Base-by-base conservation (phyloP, 805 yeast species). In the Blastobotrys americana region DNA sequence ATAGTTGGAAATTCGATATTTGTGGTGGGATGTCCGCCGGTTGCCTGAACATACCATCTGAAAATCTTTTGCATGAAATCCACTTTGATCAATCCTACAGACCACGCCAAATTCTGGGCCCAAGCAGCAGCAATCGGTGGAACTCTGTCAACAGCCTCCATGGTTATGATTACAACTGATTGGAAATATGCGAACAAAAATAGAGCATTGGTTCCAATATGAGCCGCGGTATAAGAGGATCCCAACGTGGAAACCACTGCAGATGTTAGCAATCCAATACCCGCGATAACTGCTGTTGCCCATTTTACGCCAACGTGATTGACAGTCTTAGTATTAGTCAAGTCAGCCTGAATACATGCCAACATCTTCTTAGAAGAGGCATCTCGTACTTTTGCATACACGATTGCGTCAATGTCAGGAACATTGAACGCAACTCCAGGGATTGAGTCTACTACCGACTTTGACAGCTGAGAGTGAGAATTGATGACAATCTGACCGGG, bases 111-210 rank as follows among this genome's bases (percentile, higher is more conserved):
- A 59, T 89, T 88, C 63, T 85, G 94, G 4, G 88, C 71, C 97
- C 97, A 89, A 6, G 95, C 80, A 9, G 84, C 74, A 5, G 95
- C 96, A 57, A 89, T 86, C 15, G 96, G 96, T 5, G 97, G 97
- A 3, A 85, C 81, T 46, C 82, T 71, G 56, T 82, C 86, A 39
- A 87, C 96, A 50, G 83, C 82, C 61, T 81, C 76, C 96, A 89
- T 85, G 22, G 82, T 71, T 37, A 88, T 79, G 42, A 88, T 78
- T 27, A 84, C 95, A 25, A 84, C 88, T 53, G 86, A 75, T 67
- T 89, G 97, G 74, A 88, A 89, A 65, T 89, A 89, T 42, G 80
- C 68, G 67, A 89, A 85, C 48, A 89, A 72, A 0, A 95, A 80
- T 42, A 84, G 78, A 1, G 96, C 81, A 57, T 84, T 86, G 4